phyloP scores from a whole-genome alignment of 2,329 filamentous ascomycete genomes.

The Capronia coronata region DNA sequence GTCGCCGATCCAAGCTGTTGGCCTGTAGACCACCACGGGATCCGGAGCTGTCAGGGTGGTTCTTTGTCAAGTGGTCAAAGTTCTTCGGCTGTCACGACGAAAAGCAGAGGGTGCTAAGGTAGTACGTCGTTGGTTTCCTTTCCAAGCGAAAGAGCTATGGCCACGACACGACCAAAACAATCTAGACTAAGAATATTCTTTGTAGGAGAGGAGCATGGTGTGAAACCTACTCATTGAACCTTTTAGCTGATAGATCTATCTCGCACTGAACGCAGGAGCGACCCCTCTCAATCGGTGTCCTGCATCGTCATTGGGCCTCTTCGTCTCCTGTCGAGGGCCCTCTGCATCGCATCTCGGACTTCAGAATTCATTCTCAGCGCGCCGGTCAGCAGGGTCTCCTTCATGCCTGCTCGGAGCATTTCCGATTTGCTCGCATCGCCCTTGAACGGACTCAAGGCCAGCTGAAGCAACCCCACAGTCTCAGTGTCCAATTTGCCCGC shows the following conservation, averaged over 20 bases:
- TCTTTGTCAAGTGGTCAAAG: background rate
- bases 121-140: too few species aligned
- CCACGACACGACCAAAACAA: background rate
- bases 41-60: background rate
- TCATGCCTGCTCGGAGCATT: constrained; percentile 64
- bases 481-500: constrained; percentile 61
- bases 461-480: constrained; percentile 60
- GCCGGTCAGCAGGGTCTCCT: constrained; percentile 83
- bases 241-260: too few species aligned
- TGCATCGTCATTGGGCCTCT: constrained; percentile 11
- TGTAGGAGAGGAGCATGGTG: background rate
- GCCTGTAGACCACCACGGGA: background rate
- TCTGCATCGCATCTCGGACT: constrained; percentile 71
- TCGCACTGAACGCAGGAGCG: constrained; percentile 4
- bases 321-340: constrained; percentile 37
- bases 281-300: constrained; percentile 3
- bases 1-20: background rate
- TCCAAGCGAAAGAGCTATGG: too few species aligned
- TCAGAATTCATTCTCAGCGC: constrained; percentile 72
- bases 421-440: constrained; percentile 61
- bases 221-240: too few species aligned
- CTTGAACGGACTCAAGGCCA: constrained; percentile 75
- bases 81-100: background rate
- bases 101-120: background rate
- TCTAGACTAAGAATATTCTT: background rate